Percentiles rank a stretch among this genome's conserved stretches.
Conservation (phyloP, 2,329 filamentous ascomycete species). For the Paramyrothecium sp. region DNA sequence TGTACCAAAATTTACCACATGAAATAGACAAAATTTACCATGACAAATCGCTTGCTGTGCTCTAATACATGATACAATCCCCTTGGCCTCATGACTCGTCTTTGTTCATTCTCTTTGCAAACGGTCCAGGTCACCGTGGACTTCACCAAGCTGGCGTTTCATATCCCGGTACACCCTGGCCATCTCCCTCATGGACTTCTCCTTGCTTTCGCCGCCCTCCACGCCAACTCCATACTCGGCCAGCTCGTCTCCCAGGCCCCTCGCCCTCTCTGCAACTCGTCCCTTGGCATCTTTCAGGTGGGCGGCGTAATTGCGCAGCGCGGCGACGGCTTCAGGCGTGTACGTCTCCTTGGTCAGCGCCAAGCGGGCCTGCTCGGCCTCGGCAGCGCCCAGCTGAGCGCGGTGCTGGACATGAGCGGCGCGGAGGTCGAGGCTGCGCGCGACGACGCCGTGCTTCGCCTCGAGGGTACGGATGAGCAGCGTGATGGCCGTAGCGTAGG, state of each 20-base stretch:
- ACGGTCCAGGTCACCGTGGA: slow-evolving; percentile 43
- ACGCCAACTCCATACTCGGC: slow-evolving; percentile 47
- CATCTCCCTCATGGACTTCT: slow-evolving; percentile 52
- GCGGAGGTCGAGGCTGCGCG: slow-evolving; percentile 49
- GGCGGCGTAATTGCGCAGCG: slow-evolving; percentile 44
- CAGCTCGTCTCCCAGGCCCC: slow-evolving; percentile 40
- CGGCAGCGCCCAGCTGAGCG: slow-evolving; percentile 39
- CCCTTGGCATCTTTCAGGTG: slow-evolving; percentile 49
- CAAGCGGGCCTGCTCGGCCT: slow-evolving; percentile 32
- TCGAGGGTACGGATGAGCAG: slow-evolving; percentile 51
- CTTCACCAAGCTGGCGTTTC: slow-evolving; percentile 47
- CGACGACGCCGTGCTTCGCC: slow-evolving; percentile 52
- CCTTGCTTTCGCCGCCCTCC: slow-evolving; percentile 36
- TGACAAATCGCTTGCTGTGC: not conserved
- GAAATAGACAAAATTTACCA: not conserved
- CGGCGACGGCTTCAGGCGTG: slow-evolving; percentile 37
- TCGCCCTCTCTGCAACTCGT: slow-evolving; percentile 42
- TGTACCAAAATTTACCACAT: not conserved
- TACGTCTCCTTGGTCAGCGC: slow-evolving; percentile 41
- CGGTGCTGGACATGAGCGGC: slow-evolving; percentile 42
- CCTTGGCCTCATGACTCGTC: too few relatives aligned
- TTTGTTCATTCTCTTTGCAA: slow-evolving; percentile 20
- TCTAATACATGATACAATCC: not conserved
- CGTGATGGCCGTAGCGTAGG: slow-evolving; percentile 36
- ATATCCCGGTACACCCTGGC: slow-evolving; percentile 50